A percentile compares a stretch with the other conserved stretches of the same genome.
phyloP scores from a whole-genome alignment of 2,329 filamentous ascomycete species.

The Nemania sp. region DNA sequence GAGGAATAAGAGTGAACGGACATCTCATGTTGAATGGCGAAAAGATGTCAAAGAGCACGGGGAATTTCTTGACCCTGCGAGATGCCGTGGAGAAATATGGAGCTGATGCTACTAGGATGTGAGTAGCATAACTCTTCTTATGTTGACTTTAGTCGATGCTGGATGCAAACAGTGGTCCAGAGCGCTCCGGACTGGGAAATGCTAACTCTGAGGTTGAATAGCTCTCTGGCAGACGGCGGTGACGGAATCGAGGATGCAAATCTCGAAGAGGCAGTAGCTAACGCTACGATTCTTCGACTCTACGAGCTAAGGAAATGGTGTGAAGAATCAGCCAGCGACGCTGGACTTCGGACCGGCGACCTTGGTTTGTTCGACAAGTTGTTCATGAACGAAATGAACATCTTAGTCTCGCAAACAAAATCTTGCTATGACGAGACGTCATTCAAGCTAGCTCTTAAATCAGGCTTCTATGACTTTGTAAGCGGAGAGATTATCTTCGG shows the following conservation, averaged over 20 bases:
- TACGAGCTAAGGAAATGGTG: conserved; percentile 87
- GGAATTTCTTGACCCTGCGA: conserved; percentile 91
- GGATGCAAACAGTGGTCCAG: background rate
- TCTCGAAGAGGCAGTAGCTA: conserved; percentile 93
- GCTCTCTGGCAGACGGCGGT: conserved; percentile 86
- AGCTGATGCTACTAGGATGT: conserved; percentile 84
- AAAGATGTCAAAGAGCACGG: conserved; percentile 98
- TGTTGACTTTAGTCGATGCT: background rate
- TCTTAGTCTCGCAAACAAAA: conserved; percentile 75
- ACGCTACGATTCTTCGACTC: conserved; percentile 79
- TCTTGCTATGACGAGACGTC: conserved; percentile 78
- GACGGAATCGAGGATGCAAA: conserved; percentile 96
- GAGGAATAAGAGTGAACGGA: conserved; percentile 83
- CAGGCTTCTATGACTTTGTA: conserved; percentile 81
- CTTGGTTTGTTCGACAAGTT: conserved; percentile 89
- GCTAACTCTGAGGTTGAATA: conserved; percentile 8
- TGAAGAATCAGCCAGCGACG: conserved; percentile 71
- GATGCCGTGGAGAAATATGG: conserved; percentile 89
- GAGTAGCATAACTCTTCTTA: background rate
- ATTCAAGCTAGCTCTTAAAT: conserved; percentile 86
- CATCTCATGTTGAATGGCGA: conserved; percentile 94
- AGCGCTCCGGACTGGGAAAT: background rate
- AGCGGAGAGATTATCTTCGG: background rate
- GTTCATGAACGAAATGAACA: conserved; percentile 92
- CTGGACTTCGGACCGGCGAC: conserved; percentile 70